Evolutionary conservation across 2,329 filamentous ascomycete genomes (phyloP), one percentile per base, ranked within the genome.

Genomic region (Stemphylium lycopersici): DNA sequence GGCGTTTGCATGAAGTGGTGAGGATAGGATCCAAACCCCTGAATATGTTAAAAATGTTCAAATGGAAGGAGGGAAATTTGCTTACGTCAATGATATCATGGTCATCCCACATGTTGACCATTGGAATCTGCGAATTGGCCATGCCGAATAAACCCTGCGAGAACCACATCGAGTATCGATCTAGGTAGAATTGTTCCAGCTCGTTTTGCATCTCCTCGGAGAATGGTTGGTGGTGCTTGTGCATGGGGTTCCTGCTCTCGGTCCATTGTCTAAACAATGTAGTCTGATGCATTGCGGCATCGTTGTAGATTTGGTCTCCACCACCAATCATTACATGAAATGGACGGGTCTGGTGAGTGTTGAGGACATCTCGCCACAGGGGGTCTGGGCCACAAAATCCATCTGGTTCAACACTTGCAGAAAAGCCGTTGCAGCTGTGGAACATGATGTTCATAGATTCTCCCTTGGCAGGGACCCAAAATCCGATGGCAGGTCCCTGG

Each of bases 361-460:
- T 97, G 58, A 98, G 81, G 5, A 98, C 91, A 72, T 99, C 95
- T 50, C 93, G 88, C 95, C 96, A 99, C 77, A 99, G 83, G 1
- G 95, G 95, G 76, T 99, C 95, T 0, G 96, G 95, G 0, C 95
- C 95, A 69, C 89, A 95, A 72, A 97, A 89, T 40, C 87, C 83
- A 70, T 96, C 84, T 0, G 91, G 79, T 58, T 96, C 87, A 20
- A 90, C 90, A 52, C 85, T 89, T 46, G 89, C 75, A 65, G 91
- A 93, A 79, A 99, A 99, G 2, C 96, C 95, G 73, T 99, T 99
- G 79, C 95, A 96, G 72, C 90, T 96, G 78, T 98, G 86, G 78
- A 97, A 99, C 92, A 98, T 96, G 72, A 97, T 90, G 77, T 98
- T 97, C 95, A 99, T 99, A 2, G 90, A 85, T 72, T 96, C 84